A percentile compares a stretch with the other conserved stretches of the same genome.
Evolutionary conservation across 306 rosid genomes (phyloP).

Genomic region (Vigna angularis): DNA sequence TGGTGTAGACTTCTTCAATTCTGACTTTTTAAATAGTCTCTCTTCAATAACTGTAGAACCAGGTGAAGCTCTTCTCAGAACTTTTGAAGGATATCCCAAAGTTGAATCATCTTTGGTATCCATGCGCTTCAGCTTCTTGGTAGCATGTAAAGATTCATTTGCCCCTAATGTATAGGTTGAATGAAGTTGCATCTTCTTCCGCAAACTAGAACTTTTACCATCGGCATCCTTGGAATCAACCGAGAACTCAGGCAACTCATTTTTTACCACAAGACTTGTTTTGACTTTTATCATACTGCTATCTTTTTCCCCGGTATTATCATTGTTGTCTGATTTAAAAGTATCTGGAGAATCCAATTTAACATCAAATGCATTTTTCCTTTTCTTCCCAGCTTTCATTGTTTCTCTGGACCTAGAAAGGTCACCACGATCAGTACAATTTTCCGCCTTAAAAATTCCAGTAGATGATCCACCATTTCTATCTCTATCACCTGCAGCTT

Average conservation of each 20-base stretch:
- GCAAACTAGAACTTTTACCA: constrained; percentile 49
- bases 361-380: constrained; percentile 52
- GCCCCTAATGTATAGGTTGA: constrained; percentile 57
- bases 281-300: constrained; percentile 54
- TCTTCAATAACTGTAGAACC: constrained; percentile 55
- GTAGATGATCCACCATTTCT: constrained; percentile 51
- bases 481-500: constrained; percentile 53
- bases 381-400: constrained; percentile 58
- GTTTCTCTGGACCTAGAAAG: constrained; percentile 54
- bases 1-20: constrained; percentile 56
- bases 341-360: constrained; percentile 52
- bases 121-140: constrained; percentile 64
- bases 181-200: constrained; percentile 59
- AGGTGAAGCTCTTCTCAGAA: constrained; percentile 52
- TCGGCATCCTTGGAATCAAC: constrained; percentile 52
- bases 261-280: constrained; percentile 48
- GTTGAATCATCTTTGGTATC: constrained; percentile 55
- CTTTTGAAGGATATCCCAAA: constrained; percentile 54
- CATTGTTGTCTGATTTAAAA: constrained; percentile 53
- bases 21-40: constrained; percentile 56
- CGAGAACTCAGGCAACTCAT: constrained; percentile 42
- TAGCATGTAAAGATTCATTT: constrained; percentile 59
- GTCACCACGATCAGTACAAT: constrained; percentile 46
- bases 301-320: constrained; percentile 54
- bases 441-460: constrained; percentile 53